These are phyloP conservation scores for Penicillium expansum DNA, from an alignment of 2,329 filamentous ascomycete genomes.

Conservation along the genomic window DNA sequence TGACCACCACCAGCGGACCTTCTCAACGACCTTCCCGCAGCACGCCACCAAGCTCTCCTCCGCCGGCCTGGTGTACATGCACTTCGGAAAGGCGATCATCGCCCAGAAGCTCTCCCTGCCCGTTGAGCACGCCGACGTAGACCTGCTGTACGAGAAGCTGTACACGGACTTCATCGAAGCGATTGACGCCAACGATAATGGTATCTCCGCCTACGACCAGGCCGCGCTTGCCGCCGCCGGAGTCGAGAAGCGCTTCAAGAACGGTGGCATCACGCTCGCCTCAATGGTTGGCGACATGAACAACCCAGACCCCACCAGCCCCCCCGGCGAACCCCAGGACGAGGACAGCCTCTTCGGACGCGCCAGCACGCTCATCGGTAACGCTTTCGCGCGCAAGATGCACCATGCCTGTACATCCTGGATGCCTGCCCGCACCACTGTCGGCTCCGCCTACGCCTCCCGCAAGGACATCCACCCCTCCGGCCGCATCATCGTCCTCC, in stretches of 20 bases:
- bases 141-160: conserved; percentile 78
- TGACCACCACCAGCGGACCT: conserved; percentile 96
- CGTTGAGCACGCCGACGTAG: conserved; percentile 64
- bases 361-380: conserved; percentile 80
- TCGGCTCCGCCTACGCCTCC: conserved; percentile 70
- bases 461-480: conserved; percentile 66
- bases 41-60: conserved; percentile 86
- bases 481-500: conserved; percentile 78
- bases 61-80: conserved; percentile 90
- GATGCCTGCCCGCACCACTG: conserved; percentile 81
- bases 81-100: conserved; percentile 86
- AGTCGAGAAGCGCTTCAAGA: conserved; percentile 76
- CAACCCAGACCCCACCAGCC: conserved; percentile 54
- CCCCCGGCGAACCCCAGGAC: conserved; percentile 61
- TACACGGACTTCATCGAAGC: conserved; percentile 95
- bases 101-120: conserved; percentile 61
- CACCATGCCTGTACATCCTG: conserved; percentile 72
- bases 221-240: conserved; percentile 66
- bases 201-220: conserved; percentile 78
- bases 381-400: conserved; percentile 80
- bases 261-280: conserved; percentile 79
- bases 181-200: conserved; percentile 96
- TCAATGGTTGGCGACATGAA: conserved; percentile 80
- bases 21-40: conserved; percentile 78
- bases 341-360: conserved; percentile 78